phyloP scores from a whole-genome alignment of 768 basidiomycete species.

The Kwoniella pini region DNA sequence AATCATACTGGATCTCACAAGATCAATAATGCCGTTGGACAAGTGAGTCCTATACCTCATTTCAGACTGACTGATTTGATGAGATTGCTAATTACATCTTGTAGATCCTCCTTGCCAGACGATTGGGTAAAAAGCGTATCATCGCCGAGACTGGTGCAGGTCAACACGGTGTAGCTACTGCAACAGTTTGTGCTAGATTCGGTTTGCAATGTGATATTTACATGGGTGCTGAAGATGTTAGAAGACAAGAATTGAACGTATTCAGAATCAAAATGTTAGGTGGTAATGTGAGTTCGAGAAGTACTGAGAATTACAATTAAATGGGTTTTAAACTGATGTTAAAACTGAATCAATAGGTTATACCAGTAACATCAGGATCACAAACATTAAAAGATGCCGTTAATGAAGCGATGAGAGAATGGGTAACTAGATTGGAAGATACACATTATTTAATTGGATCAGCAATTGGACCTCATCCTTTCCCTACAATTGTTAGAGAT shows the following conservation, averaged over 20 bases:
- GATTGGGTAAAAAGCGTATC: slow-evolving; percentile 92
- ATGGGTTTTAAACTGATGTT: too few relatives aligned
- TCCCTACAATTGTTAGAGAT: slow-evolving; percentile 98
- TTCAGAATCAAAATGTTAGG: slow-evolving; percentile 98
- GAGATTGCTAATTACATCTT: too few relatives aligned
- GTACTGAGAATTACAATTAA: background rate
- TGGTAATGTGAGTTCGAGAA: slow-evolving; percentile 62
- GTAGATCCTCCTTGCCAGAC: slow-evolving; percentile 87
- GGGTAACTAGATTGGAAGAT: slow-evolving; percentile 91
- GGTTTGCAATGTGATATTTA: slow-evolving; percentile 93
- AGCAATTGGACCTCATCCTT: slow-evolving; percentile 95
- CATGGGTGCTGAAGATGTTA: slow-evolving; percentile 97
- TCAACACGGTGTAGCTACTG: slow-evolving; percentile 98
- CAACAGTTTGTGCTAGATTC: slow-evolving; percentile 96
- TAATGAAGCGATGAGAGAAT: slow-evolving; percentile 96
- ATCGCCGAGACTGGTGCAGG: slow-evolving; percentile 99
- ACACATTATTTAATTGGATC: slow-evolving; percentile 98
- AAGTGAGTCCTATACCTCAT: slow-evolving; percentile 59
- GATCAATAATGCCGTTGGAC: slow-evolving; percentile 98
- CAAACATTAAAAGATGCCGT: slow-evolving; percentile 96
- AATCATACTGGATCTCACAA: slow-evolving; percentile 99
- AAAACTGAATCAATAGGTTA: slow-evolving; percentile 62
- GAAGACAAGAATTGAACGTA: slow-evolving; percentile 93
- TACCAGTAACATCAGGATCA: slow-evolving; percentile 90
- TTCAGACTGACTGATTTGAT: too few relatives aligned